Evolutionary conservation across 2,329 filamentous ascomycete genomes (phyloP).

Genomic region (Monosporascus cannonballus): DNA sequence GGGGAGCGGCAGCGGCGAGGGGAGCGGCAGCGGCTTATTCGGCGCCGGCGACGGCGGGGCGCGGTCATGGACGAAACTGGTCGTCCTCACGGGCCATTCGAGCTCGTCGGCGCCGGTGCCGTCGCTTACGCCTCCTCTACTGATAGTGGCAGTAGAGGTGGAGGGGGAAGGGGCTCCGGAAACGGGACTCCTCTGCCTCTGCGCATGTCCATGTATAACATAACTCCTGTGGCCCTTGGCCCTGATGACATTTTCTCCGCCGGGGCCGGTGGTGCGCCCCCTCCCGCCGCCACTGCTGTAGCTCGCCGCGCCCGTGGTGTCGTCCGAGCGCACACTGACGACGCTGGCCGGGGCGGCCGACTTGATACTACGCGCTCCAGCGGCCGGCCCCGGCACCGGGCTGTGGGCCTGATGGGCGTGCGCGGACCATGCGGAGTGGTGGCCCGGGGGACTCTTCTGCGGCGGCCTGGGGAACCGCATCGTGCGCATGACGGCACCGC

Average conservation of each 20-base stretch:
- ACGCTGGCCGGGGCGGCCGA: background rate
- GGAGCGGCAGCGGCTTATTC: background rate
- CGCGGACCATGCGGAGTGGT: too few relatives aligned
- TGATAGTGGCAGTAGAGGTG: background rate
- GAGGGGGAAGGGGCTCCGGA: background rate
- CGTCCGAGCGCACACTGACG: background rate
- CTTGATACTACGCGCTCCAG: background rate
- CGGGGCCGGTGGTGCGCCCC: background rate
- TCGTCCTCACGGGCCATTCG: background rate
- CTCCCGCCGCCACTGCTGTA: background rate
- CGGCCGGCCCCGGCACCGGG: background rate
- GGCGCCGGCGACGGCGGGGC: background rate
- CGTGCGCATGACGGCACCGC: background rate
- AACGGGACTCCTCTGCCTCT: background rate
- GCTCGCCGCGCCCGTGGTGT: background rate
- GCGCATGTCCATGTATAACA: background rate
- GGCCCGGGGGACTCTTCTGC: too few relatives aligned
- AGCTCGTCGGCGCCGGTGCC: background rate
- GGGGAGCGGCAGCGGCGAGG: background rate
- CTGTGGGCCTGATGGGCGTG: too few relatives aligned
- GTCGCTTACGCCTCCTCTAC: background rate
- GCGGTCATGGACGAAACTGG: background rate
- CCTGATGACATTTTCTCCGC: background rate
- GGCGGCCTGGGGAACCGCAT: too few relatives aligned
- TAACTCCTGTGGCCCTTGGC: background rate